Conservation (phyloP, 2,329 filamentous ascomycete species). For the Colletotrichum ledebouriae region DNA sequence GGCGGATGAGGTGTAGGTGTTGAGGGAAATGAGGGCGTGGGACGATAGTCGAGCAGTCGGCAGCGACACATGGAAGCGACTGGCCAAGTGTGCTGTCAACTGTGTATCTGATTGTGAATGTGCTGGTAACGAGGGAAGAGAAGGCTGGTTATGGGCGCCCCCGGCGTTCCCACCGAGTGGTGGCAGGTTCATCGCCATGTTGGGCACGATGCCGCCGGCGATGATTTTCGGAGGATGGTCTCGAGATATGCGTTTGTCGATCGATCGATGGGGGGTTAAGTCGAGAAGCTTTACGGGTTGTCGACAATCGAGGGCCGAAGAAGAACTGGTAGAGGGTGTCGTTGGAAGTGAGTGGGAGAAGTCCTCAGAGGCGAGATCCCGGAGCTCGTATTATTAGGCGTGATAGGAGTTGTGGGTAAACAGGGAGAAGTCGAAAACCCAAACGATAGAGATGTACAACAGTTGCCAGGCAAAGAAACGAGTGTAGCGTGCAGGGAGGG, state of each 20-base stretch:
- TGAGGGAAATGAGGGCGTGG: conserved; percentile 90
- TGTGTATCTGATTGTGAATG: conserved; percentile 85
- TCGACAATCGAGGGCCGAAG: conserved; percentile 2
- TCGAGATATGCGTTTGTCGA: conserved; percentile 16
- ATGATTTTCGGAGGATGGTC: conserved; percentile 15
- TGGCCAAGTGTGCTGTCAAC: conserved; percentile 85
- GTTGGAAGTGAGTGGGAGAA: neutral
- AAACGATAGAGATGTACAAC: conserved; percentile 34
- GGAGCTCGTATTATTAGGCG: conserved; percentile 36
- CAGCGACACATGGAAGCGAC: conserved; percentile 90
- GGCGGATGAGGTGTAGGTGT: conserved; percentile 92
- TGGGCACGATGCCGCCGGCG: conserved; percentile 50
- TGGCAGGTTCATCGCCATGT: conserved; percentile 73
- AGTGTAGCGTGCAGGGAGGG: conserved; percentile 37
- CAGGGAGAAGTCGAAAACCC: conserved; percentile 16
- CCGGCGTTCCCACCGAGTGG: conserved; percentile 62
- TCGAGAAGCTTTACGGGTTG: neutral
- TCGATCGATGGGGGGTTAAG: conserved; percentile 15
- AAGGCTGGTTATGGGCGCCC: conserved; percentile 83
- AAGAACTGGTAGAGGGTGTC: neutral
- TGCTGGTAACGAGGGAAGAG: conserved; percentile 87
- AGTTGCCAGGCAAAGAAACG: conserved; percentile 35
- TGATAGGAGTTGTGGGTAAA: conserved; percentile 7
- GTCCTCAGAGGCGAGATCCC: neutral
- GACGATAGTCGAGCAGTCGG: conserved; percentile 92